Evolutionary conservation across 2,329 filamentous ascomycete species (phyloP), one percentile per base, ranked within the genome.

Genomic region (Cordyceps cateniannulata): DNA sequence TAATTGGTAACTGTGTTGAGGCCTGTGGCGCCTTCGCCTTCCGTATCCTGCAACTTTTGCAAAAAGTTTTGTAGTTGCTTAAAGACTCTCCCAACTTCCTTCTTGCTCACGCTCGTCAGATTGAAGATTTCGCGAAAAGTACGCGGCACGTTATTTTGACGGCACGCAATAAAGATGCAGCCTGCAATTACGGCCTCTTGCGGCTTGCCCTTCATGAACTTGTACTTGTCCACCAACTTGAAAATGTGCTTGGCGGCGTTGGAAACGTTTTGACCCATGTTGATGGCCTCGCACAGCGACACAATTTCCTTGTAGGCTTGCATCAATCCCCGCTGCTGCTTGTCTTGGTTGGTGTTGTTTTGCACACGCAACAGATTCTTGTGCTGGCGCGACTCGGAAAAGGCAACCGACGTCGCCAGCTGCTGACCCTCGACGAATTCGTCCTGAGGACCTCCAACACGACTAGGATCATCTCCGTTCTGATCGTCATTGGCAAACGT

Each of bases 401-500:
- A 96, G 53, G 90, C 90, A 66, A 98, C 96, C 65, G 83, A 87
- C 6, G 93, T 97, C 70, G 93, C 86, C 50, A 97, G 86, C 76
- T 96, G 92, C 65, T 91, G 89, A 61, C 92, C 93, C 69, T 96
- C 92, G 62, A 96, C 83, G 48, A 99, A 86, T 59, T 91, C 88
- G 71, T 98, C 97, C 63, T 89, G 88, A 6, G 89, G 90, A 68
- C 98, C 95, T 79, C 95, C 95, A 66, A 99, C 93, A 91, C 95
- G 95, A 62, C 92, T 97, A 5, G 96, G 95, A 67, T 99, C 95
- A 68, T 98, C 96, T 70, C 90, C 93, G 70, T 91, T 91, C 74
- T 96, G 91, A 72, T 99, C 96, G 71, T 99, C 95, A 72, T 98
- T 98, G 71, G 93, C 92, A 77, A 99, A 99, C 1, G 95, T 99